These are phyloP conservation scores for Populus hybrid DNA, from an alignment of 441 rosid genomes.

Conservation along the genomic window DNA sequence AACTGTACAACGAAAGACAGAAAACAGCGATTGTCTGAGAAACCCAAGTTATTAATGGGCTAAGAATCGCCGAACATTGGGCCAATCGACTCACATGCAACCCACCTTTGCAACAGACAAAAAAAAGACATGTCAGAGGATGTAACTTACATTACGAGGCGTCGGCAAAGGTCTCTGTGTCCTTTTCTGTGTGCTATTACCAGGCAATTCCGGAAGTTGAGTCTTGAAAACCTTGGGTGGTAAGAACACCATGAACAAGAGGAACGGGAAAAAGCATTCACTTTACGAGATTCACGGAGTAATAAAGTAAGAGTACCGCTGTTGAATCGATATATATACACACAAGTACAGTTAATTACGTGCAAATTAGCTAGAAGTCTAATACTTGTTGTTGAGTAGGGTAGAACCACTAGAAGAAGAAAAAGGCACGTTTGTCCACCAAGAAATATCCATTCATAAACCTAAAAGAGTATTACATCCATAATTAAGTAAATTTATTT, in stretches of 20 bases:
- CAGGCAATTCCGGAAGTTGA: neutral
- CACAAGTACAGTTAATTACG: no score
- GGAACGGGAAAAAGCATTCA: neutral
- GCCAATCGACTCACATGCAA: conserved; percentile 5
- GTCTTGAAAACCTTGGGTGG: neutral
- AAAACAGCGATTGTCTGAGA: conserved; percentile 9
- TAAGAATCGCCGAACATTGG: conserved; percentile 6
- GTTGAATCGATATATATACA: no score
- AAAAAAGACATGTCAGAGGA: neutral
- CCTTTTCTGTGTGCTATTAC: neutral
- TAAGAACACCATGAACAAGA: neutral
- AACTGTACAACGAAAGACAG: neutral
- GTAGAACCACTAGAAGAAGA: no score
- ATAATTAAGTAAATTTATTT: no score
- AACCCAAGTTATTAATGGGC: conserved; percentile 14
- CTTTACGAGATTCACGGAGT: neutral
- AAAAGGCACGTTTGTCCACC: no score
- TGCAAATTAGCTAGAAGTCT: no score
- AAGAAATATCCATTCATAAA: no score
- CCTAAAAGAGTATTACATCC: no score
- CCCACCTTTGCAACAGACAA: neutral
- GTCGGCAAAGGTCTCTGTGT: no score
- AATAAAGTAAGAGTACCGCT: no score
- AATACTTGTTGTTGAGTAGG: no score
- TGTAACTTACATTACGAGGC: neutral